Evolutionary conservation across 2,329 filamentous ascomycete genomes (phyloP).

Genomic region (Aspergillus sp.): DNA sequence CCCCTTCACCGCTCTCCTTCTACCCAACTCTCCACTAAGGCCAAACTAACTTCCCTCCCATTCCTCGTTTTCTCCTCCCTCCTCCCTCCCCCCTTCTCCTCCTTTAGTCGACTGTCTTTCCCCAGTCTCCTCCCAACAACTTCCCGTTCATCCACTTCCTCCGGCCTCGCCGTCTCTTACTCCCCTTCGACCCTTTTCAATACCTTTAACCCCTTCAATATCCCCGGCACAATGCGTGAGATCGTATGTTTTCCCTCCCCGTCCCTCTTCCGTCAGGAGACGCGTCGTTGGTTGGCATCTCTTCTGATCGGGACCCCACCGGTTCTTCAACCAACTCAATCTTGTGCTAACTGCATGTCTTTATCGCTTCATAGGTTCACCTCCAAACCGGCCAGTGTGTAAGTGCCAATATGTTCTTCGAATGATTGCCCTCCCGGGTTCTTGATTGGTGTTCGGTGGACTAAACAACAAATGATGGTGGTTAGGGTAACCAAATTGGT

Average conservation of each 20-base stretch:
- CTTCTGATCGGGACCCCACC: constrained; percentile 39
- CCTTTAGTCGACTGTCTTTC: constrained; percentile 15
- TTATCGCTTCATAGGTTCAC: constrained; percentile 73
- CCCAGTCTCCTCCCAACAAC: constrained; percentile 18
- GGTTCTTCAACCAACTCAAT: constrained; percentile 24
- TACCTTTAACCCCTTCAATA: constrained; percentile 16
- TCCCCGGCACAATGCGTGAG: constrained; percentile 67
- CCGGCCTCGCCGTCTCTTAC: constrained; percentile 17
- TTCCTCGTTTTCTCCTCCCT: constrained; percentile 20
- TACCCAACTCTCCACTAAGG: constrained; percentile 22
- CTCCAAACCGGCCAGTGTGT: constrained; percentile 99
- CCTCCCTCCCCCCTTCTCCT: constrained; percentile 27
- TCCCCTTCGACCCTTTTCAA: constrained; percentile 12
- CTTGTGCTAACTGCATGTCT: constrained; percentile 40
- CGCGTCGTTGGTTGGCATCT: constrained; percentile 38
- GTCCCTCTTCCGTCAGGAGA: constrained; percentile 25
- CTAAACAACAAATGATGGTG: constrained; percentile 26
- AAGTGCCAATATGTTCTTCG: constrained; percentile 48
- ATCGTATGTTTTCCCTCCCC: constrained; percentile 59
- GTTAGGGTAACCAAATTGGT: constrained; percentile 99
- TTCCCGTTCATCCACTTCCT: constrained; percentile 12
- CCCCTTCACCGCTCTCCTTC: constrained; percentile 32
- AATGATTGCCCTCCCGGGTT: neutral
- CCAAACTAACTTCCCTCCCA: constrained; percentile 24
- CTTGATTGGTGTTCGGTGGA: constrained; percentile 7